A percentile compares a stretch with the other conserved stretches of the same genome.
Evolutionary conservation across 2,329 filamentous ascomycete genomes (phyloP).

Genomic region (Hypoxylon sp.): DNA sequence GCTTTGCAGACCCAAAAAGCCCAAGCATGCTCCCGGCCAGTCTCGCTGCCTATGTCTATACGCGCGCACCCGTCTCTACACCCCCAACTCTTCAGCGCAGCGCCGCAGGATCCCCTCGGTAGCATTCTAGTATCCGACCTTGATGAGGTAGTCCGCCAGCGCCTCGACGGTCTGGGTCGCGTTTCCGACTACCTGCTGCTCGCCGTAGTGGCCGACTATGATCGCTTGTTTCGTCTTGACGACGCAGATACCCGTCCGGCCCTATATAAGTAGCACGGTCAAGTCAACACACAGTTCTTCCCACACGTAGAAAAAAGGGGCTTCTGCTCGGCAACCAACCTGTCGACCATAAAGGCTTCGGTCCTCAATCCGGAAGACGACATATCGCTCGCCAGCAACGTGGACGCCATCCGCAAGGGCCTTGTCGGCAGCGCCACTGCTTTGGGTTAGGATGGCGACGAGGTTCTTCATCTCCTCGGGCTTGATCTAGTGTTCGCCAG

Average conservation of each 20-base stretch:
- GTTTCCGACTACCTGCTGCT: conserved; percentile 77
- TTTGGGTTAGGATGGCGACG: conserved; percentile 62
- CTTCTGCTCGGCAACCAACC: conserved; percentile 63
- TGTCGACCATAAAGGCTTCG: conserved; percentile 87
- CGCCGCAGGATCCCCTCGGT: conserved; percentile 4
- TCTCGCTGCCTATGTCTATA: conserved; percentile 33
- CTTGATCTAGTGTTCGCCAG: conserved; percentile 60
- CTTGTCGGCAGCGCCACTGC: conserved; percentile 67
- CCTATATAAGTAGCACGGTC: conserved; percentile 55
- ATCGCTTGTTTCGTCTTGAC: conserved; percentile 91
- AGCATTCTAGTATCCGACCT: conserved; percentile 75
- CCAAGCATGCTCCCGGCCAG: conserved; percentile 35
- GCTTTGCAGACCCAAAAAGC: conserved; percentile 36
- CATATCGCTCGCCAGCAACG: conserved; percentile 80
- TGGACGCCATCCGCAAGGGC: conserved; percentile 79
- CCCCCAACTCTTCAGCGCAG: conserved; percentile 6
- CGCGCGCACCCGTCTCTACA: conserved; percentile 33
- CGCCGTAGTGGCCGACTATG: conserved; percentile 87
- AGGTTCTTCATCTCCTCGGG: conserved; percentile 71
- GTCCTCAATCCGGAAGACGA: conserved; percentile 80
- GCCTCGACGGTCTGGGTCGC: conserved; percentile 83
- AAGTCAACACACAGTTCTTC: conserved; percentile 12
- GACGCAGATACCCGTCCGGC: conserved; percentile 82
- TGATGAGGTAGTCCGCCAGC: conserved; percentile 88
- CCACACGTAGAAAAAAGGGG: neutral